Evolutionary conservation across 2,329 filamentous ascomycete genomes (phyloP).

Genomic region (Tricladium varicosporioides): DNA sequence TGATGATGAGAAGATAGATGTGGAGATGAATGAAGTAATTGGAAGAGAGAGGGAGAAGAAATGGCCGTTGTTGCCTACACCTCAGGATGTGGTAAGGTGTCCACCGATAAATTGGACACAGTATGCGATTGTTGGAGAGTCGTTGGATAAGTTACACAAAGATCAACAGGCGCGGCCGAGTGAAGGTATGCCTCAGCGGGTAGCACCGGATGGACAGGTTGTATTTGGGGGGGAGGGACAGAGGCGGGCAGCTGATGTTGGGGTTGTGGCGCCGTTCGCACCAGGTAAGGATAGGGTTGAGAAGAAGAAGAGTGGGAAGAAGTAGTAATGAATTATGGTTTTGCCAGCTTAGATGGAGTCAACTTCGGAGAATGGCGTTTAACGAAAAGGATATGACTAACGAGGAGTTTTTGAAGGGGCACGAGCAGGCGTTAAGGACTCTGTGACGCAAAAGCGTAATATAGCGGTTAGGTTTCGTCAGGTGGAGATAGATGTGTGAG

Average conservation of each 20-base stretch:
- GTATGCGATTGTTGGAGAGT: slow-evolving; percentile 84
- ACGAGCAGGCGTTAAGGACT: too few species aligned
- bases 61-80: slow-evolving; percentile 68
- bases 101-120: slow-evolving; percentile 94
- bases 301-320: slow-evolving; percentile 26
- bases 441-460: too few species aligned
- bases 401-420: too few species aligned
- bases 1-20: slow-evolving; percentile 23
- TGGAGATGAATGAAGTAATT: slow-evolving; percentile 6
- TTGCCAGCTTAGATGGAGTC: neutral
- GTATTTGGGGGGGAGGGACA: slow-evolving; percentile 39
- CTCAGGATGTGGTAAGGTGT: slow-evolving; percentile 80
- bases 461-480: too few species aligned
- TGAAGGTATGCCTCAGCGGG: slow-evolving; percentile 49
- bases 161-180: slow-evolving; percentile 70
- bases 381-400: neutral
- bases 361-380: neutral
- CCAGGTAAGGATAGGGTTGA: slow-evolving; percentile 51
- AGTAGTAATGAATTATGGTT: neutral
- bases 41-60: slow-evolving; percentile 19
- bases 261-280: slow-evolving; percentile 56
- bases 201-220: slow-evolving; percentile 46
- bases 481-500: neutral
- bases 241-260: slow-evolving; percentile 45
- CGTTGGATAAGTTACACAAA: slow-evolving; percentile 79